Conservation (phyloP, 139 green algal species). For the Marvania coccoides region DNA sequence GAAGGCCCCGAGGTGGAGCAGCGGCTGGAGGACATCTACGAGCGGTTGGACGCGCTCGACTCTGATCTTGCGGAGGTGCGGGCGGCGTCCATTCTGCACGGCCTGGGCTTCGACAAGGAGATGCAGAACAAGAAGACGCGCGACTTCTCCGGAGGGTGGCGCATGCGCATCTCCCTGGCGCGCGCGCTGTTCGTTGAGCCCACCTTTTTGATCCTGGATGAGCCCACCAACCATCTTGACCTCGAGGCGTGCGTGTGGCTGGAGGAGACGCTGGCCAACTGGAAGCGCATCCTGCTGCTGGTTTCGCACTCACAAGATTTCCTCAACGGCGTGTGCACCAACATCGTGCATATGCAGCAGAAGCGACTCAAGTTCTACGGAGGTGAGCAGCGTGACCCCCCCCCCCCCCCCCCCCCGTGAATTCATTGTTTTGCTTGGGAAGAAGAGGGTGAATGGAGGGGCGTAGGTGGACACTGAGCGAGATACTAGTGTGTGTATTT, state of each 20-base stretch:
- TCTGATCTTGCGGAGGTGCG: constrained; percentile 67
- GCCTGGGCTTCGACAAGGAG: constrained; percentile 83
- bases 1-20: constrained; percentile 66
- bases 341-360: constrained; percentile 91
- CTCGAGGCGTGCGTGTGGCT: constrained; percentile 93
- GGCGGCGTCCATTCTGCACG: constrained; percentile 83
- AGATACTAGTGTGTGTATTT: neutral
- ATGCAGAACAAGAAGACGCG: constrained; percentile 78
- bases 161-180: constrained; percentile 93
- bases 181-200: constrained; percentile 87
- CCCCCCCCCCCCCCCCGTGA: neutral
- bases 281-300: constrained; percentile 85
- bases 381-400: constrained; percentile 38
- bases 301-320: constrained; percentile 94
- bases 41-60: constrained; percentile 74
- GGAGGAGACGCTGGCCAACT: constrained; percentile 88
- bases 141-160: constrained; percentile 93
- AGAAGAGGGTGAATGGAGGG: neutral
- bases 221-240: constrained; percentile 53
- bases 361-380: constrained; percentile 88
- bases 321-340: constrained; percentile 94
- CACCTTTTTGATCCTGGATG: constrained; percentile 85
- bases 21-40: constrained; percentile 63
- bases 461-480: neutral
- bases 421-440: neutral